Evolutionary conservation across 495 filamentous ascomycete genomes (phyloP).

Genomic region (Podospora comata): DNA sequence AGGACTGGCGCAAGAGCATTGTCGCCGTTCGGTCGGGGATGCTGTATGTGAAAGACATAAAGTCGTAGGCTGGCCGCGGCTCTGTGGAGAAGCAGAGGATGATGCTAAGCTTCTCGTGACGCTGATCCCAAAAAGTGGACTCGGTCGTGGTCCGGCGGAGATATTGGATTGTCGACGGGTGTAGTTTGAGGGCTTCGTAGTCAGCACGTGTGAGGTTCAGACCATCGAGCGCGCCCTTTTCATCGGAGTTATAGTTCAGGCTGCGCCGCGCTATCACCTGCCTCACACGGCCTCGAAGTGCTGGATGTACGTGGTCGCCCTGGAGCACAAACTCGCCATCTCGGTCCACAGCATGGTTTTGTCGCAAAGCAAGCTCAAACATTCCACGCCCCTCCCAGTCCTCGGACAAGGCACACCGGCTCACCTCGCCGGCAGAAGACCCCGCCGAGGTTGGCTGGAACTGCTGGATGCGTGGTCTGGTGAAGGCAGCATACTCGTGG

Average conservation of each 20-base stretch:
- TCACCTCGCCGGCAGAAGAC: slow-evolving; percentile 19
- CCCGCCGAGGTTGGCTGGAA: slow-evolving; percentile 19
- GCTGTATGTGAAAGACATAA: slow-evolving; percentile 37
- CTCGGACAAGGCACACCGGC: slow-evolving; percentile 30
- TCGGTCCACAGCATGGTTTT: slow-evolving; percentile 29
- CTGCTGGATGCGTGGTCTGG: slow-evolving; percentile 12
- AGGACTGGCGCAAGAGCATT: slow-evolving; percentile 33
- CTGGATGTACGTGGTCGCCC: slow-evolving; percentile 20
- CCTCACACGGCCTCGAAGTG: slow-evolving; percentile 30
- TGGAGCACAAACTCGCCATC: slow-evolving; percentile 31
- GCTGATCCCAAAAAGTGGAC: slow-evolving; percentile 34
- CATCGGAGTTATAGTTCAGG: not conserved
- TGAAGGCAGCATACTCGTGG: slow-evolving; percentile 36
- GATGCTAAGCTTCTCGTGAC: slow-evolving; percentile 25
- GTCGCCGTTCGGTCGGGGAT: slow-evolving; percentile 29
- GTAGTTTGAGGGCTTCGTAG: slow-evolving; percentile 31
- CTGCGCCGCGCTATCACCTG: slow-evolving; percentile 22
- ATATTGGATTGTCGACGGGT: slow-evolving; percentile 31
- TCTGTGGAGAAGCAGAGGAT: slow-evolving; percentile 36
- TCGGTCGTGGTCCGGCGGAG: slow-evolving; percentile 32
- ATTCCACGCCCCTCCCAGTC: slow-evolving; percentile 26
- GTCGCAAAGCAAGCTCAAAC: slow-evolving; percentile 29
- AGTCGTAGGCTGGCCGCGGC: slow-evolving; percentile 36
- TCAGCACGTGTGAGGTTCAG: slow-evolving; percentile 30
- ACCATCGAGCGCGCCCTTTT: slow-evolving; percentile 33